Base-by-base conservation (phyloP, 2,329 filamentous ascomycete genomes). In the Helotiales sp. region DNA sequence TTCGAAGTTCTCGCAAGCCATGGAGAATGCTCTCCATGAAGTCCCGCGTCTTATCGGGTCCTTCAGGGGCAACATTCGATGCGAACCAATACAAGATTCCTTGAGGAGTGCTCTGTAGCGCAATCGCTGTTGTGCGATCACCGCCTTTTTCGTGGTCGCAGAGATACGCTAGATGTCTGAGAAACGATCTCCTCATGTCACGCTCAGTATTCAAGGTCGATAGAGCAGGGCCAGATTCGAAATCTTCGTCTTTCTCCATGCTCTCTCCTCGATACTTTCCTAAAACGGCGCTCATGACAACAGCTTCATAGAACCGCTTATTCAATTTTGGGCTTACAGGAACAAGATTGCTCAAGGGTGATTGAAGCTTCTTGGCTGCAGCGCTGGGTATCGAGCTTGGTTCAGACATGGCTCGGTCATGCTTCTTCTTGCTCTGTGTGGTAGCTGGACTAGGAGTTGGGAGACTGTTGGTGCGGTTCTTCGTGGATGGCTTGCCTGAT, bases 81-180 rank as follows among this genome's bases (percentile, higher is more conserved):
- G 79, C 73, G 7, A 80, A 50, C 74, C 77, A 80, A 36, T 79
- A 78, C 2, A 71, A 66, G 51, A 71, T 72, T n/a, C 63, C 61
- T 0, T 71, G 56, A 1, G 63, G 34, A 0, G 42, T 58, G 0
- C 74, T 66, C 58, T 81, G 72, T 1, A 79, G 62, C 0, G 71
- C 77, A 25, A 81, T 73, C 0, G 79, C 73, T 0, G 79, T 75
- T n/a, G 74, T 76, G 0, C 74, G 74, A 2, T 68, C 61, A 2
- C 79, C 79, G 0, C 79, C 79, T 59, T 79, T 81, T 0, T 68
- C 60, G 48, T 73, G 73, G 54, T 81, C 79, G 59, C 77, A 80
- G 6, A 81, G 61, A 61, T 75, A 79, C 8, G 76, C 71, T 1
- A 81, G 63, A 27, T 74, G 73, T 3, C 71, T 67, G 0, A 77